phyloP scores from a whole-genome alignment of 208 protist species.

The Trichomonas gallinae region DNA sequence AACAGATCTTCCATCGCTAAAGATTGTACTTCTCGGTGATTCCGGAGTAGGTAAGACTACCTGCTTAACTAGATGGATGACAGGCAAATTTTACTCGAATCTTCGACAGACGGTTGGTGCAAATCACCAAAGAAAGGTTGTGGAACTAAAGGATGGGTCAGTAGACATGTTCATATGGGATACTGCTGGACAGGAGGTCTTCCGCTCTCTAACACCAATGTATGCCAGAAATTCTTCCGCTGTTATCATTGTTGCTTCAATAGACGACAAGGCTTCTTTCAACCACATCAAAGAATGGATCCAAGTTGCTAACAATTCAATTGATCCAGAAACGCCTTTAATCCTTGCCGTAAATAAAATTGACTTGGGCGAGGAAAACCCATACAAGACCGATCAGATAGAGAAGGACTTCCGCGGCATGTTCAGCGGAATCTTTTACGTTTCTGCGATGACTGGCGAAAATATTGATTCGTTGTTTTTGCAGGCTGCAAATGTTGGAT shows the following conservation, averaged over 20 bases:
- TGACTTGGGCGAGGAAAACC: background rate
- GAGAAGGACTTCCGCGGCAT: background rate
- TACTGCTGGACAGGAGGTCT: background rate
- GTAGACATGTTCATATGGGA: background rate
- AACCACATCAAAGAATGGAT: background rate
- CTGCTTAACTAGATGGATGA: background rate
- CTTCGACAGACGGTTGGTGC: background rate
- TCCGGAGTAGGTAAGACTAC: background rate
- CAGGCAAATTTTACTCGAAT: background rate
- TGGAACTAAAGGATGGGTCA: background rate
- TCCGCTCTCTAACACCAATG: background rate
- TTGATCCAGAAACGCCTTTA: background rate
- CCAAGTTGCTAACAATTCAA: background rate
- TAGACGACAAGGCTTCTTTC: background rate
- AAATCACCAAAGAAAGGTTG: background rate
- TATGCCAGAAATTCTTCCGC: background rate
- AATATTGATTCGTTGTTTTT: background rate
- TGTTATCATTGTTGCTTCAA: background rate
- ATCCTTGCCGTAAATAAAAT: background rate
- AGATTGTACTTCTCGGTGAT: background rate
- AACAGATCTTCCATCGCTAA: background rate
- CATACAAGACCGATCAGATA: background rate
- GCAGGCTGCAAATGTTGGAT: background rate
- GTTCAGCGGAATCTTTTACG: background rate
- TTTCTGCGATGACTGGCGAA: background rate